A percentile compares a stretch with the other conserved stretches of the same genome.
Conservation (phyloP, 345 rosid genomes). For the Brassica cretica region DNA sequence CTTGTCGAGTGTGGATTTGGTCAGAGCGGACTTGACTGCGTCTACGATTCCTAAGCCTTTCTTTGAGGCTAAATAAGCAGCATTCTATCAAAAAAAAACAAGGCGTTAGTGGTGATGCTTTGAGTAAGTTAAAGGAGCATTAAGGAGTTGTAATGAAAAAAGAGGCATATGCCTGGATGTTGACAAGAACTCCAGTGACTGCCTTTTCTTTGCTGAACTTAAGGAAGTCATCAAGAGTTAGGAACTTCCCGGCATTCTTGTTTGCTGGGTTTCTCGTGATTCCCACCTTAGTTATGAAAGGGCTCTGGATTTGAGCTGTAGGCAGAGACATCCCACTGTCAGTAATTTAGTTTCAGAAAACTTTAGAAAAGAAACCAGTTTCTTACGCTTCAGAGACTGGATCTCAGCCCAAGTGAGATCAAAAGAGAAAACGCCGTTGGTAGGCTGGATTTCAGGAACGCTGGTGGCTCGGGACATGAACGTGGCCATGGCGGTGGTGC, state of each 20-base stretch:
- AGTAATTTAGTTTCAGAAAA: background rate
- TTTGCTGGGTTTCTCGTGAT: background rate
- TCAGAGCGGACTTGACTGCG: constrained; percentile 2
- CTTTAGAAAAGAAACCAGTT: background rate
- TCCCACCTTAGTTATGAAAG: background rate
- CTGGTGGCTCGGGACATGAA: background rate
- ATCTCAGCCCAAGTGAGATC: constrained; percentile 1
- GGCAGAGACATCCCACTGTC: background rate
- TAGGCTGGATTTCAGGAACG: background rate
- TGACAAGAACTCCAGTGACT: background rate
- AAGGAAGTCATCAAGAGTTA: background rate
- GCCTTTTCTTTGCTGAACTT: constrained; percentile 1
- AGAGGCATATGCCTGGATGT: background rate
- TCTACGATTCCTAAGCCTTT: background rate
- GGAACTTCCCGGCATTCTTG: background rate
- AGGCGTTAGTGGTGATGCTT: background rate
- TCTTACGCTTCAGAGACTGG: background rate
- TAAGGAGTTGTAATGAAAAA: background rate
- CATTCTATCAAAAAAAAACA: background rate
- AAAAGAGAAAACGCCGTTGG: background rate
- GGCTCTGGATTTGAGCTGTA: background rate
- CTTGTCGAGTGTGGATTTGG: background rate
- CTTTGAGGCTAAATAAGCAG: background rate
- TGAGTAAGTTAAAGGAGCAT: background rate
- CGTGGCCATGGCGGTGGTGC: background rate